Conservation (phyloP, 345 rosid genomes). For the Hypericum perforatum region DNA sequence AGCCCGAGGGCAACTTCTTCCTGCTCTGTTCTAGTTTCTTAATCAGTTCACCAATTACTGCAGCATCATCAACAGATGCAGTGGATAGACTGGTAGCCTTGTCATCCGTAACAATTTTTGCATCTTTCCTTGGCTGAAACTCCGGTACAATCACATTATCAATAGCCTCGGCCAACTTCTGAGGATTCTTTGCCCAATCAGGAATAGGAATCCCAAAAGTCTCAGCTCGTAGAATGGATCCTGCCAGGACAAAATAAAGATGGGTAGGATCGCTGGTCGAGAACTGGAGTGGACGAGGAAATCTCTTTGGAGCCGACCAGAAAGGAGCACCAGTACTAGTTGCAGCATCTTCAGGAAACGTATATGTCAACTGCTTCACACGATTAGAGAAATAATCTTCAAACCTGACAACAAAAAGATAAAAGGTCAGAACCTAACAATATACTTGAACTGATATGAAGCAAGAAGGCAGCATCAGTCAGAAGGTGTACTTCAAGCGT, state of each 20-base stretch:
- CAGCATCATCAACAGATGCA: conserved; percentile 45
- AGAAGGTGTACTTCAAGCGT: conserved; percentile 53
- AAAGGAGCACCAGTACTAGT: too few species aligned
- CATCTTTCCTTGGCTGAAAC: conserved; percentile 52
- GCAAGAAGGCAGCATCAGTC: conserved; percentile 5
- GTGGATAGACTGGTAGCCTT: conserved; percentile 39
- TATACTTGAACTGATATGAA: too few species aligned
- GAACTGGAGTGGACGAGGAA: too few species aligned
- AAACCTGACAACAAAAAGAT: too few species aligned
- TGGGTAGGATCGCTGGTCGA: too few species aligned
- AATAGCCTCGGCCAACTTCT: conserved; percentile 45
- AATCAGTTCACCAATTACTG: conserved; percentile 38
- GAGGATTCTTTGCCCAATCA: not conserved
- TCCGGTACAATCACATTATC: conserved; percentile 54
- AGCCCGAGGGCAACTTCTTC: conserved; percentile 33
- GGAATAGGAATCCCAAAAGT: not conserved
- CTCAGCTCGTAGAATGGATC: not conserved
- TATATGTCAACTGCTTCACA: too few species aligned
- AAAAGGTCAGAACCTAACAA: too few species aligned
- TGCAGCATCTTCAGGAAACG: too few species aligned
- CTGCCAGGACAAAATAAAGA: too few species aligned
- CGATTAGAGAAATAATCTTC: too few species aligned
- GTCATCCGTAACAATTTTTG: conserved; percentile 58
- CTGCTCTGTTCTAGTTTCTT: conserved; percentile 38
- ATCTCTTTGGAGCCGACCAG: too few species aligned